A percentile compares a stretch with the other conserved stretches of the same genome.
These are phyloP conservation scores for Podaxis sp. DNA, from an alignment of 768 basidiomycete genomes.

Conservation along the genomic window DNA sequence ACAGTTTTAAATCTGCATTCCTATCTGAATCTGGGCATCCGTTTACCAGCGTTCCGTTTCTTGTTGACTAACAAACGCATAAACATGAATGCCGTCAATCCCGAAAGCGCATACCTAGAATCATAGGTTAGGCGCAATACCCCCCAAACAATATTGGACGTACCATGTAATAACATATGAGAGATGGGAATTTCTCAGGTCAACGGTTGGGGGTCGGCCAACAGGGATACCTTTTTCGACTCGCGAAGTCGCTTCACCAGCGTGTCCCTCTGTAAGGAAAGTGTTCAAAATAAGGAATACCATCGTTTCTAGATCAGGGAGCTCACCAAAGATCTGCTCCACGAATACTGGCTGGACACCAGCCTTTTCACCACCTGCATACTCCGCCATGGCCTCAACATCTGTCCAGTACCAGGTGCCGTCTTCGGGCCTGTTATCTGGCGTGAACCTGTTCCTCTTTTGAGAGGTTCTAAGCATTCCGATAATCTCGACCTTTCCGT, in stretches of 20 bases:
- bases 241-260: slow-evolving; percentile 63
- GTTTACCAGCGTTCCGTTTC: slow-evolving; percentile 45
- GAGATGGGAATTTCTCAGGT: slow-evolving; percentile 90
- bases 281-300: slow-evolving; percentile 1
- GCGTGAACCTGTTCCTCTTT: slow-evolving; percentile 77
- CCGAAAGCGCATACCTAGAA: slow-evolving; percentile 85
- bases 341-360: slow-evolving; percentile 86
- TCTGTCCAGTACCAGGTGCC: slow-evolving; percentile 95
- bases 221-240: slow-evolving; percentile 78
- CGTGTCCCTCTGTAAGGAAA: slow-evolving; percentile 71
- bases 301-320: neutral
- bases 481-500: slow-evolving; percentile 66
- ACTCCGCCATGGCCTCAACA: slow-evolving; percentile 74
- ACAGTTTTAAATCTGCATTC: neutral
- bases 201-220: slow-evolving; percentile 79
- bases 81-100: slow-evolving; percentile 84
- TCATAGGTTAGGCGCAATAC: neutral
- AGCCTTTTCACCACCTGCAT: slow-evolving; percentile 68
- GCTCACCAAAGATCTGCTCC: slow-evolving; percentile 88
- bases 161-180: slow-evolving; percentile 97
- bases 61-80: slow-evolving; percentile 61
- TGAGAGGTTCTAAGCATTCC: slow-evolving; percentile 88
- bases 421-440: slow-evolving; percentile 77
- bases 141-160: slow-evolving; percentile 18
- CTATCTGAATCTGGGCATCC: slow-evolving; percentile 55